A percentile compares a stretch with the other conserved stretches of the same genome.
phyloP scores from a whole-genome alignment of 257 asterid genomes.

The Salvia miltiorrhiza region DNA sequence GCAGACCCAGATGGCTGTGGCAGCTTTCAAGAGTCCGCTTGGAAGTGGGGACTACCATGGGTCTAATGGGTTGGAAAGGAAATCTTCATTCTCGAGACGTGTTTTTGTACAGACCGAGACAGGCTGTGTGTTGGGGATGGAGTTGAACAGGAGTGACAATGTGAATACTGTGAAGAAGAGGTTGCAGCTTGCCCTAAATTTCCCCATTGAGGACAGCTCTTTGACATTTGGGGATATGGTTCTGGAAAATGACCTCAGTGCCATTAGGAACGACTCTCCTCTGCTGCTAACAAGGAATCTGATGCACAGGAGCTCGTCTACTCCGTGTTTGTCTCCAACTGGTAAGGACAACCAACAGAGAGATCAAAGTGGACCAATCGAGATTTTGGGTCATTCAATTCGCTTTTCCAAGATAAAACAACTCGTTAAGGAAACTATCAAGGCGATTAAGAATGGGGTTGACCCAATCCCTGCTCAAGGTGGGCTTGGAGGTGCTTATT shows the following conservation, averaged over 20 bases:
- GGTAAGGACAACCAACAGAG: constrained; percentile 76
- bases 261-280: constrained; percentile 80
- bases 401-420: constrained; percentile 51
- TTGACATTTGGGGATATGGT: constrained; percentile 84
- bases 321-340: constrained; percentile 95
- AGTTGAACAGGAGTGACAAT: constrained; percentile 79
- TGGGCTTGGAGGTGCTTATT: constrained; percentile 98
- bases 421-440: constrained; percentile 74
- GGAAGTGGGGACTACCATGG: constrained; percentile 68
- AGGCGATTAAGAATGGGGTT: constrained; percentile 74
- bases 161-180: constrained; percentile 91
- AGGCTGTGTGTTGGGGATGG: constrained; percentile 94
- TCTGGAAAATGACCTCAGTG: constrained; percentile 85
- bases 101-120: constrained; percentile 92
- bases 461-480: constrained; percentile 79
- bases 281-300: constrained; percentile 75
- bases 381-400: constrained; percentile 66
- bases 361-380: constrained; percentile 83
- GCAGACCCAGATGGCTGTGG: constrained; percentile 96
- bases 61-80: constrained; percentile 59
- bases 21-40: constrained; percentile 69
- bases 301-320: constrained; percentile 89
- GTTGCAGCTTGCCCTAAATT: constrained; percentile 76
- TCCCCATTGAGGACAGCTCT: constrained; percentile 88
- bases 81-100: constrained; percentile 58